phyloP scores from a whole-genome alignment of 495 filamentous ascomycete species.

The Lophiotrema nucula region DNA sequence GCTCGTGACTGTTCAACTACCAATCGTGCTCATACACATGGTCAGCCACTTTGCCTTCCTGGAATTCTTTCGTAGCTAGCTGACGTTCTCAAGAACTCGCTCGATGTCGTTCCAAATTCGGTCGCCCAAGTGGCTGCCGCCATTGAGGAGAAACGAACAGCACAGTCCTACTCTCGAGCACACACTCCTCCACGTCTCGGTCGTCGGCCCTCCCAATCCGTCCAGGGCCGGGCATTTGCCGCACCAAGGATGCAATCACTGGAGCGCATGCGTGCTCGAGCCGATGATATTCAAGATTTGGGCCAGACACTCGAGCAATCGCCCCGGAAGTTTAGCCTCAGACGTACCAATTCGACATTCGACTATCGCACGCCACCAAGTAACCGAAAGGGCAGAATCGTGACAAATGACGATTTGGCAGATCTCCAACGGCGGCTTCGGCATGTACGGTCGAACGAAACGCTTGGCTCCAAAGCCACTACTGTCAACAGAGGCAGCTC shows the following conservation, averaged over 20 bases:
- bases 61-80: conserved; percentile 16
- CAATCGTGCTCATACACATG: conserved; percentile 57
- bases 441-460: conserved; percentile 28
- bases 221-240: conserved; percentile 45
- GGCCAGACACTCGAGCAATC: conserved; percentile 36
- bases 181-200: conserved; percentile 20
- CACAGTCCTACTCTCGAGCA: conserved; percentile 3
- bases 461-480: conserved; percentile 17
- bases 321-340: conserved; percentile 36
- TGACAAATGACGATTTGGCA: conserved; percentile 27
- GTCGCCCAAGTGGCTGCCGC: conserved; percentile 55
- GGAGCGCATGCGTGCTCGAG: conserved; percentile 38
- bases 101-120: conserved; percentile 61
- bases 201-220: conserved; percentile 34
- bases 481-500: conserved; percentile 12
- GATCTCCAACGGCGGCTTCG: conserved; percentile 24
- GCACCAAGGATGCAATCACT: conserved; percentile 43
- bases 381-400: conserved; percentile 35
- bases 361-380: conserved; percentile 39
- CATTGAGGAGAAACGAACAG: conserved; percentile 51
- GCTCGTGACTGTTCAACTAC: conserved; percentile 52
- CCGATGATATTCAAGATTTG: conserved; percentile 37
- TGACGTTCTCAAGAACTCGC: conserved; percentile 47
- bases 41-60: conserved; percentile 30
- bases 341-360: conserved; percentile 20